These are phyloP conservation scores for Colletotrichum graminicola DNA, from an alignment of 2,329 filamentous ascomycete species.

Conservation along the genomic window DNA sequence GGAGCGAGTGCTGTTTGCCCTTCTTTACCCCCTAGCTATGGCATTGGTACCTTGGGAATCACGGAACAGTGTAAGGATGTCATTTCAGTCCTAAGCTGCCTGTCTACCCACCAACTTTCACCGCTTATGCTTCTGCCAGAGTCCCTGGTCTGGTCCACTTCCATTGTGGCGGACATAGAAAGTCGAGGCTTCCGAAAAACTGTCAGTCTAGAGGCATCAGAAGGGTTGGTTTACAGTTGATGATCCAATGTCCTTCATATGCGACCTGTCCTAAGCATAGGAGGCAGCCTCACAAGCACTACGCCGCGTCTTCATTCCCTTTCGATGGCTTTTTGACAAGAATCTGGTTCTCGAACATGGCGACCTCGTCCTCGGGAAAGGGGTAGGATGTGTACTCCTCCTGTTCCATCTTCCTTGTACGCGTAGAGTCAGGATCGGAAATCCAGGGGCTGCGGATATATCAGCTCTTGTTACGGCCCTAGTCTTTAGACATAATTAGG, in stretches of 20 bases:
- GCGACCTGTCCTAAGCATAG: neutral
- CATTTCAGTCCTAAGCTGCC: neutral
- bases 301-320: too few species aligned
- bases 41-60: neutral
- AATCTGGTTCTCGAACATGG: neutral
- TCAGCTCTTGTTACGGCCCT: neutral
- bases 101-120: neutral
- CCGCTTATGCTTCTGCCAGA: neutral
- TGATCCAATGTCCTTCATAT: neutral
- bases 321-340: neutral
- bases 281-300: neutral
- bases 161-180: neutral
- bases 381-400: neutral
- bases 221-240: neutral
- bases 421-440: slow-evolving; percentile 5
- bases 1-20: neutral
- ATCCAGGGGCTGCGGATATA: neutral
- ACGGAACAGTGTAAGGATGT: neutral
- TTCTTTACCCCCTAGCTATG: neutral
- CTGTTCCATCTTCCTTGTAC: neutral
- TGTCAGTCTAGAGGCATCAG: neutral
- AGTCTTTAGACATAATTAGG: neutral
- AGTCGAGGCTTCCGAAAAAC: too few species aligned
- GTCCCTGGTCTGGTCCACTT: neutral
- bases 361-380: neutral